Conservation (phyloP, 2,329 filamentous ascomycete species). For the Xylariales sp. region DNA sequence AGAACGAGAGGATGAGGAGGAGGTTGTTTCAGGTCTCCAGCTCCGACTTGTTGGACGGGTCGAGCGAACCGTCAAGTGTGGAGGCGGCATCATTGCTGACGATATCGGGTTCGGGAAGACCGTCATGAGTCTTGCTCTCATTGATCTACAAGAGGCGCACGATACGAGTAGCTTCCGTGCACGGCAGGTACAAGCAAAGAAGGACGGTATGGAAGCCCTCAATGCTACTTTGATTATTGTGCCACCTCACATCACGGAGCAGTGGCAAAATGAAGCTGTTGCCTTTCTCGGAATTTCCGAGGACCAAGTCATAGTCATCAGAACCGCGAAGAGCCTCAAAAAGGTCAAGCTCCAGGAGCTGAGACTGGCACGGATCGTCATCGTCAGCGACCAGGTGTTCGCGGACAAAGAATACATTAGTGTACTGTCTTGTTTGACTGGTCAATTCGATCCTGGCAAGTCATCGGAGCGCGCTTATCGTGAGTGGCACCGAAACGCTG, state of each 20-base stretch:
- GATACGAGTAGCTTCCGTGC: constrained; percentile 18
- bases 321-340: constrained; percentile 11
- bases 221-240: constrained; percentile 35
- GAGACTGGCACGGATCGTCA: constrained; percentile 31
- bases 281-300: constrained; percentile 26
- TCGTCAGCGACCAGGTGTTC: constrained; percentile 28
- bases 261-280: constrained; percentile 32
- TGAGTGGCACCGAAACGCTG: constrained; percentile 5
- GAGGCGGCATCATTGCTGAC: constrained; percentile 38
- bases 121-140: constrained; percentile 33
- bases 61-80: constrained; percentile 18
- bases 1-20: constrained; percentile 36
- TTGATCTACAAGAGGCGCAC: constrained; percentile 22
- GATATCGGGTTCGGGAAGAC: constrained; percentile 43
- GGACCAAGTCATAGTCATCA: constrained; percentile 23
- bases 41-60: constrained; percentile 30
- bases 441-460: constrained; percentile 8
- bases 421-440: constrained; percentile 15
- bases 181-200: constrained; percentile 11
- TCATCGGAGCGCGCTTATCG: constrained; percentile 2
- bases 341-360: constrained; percentile 14
- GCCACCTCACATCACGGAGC: constrained; percentile 33
- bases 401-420: constrained; percentile 12
- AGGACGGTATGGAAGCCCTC: constrained; percentile 21
- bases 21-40: constrained; percentile 25